phyloP scores from a whole-genome alignment of 2,329 filamentous ascomycete genomes.

The Cladophialophora immunda region DNA sequence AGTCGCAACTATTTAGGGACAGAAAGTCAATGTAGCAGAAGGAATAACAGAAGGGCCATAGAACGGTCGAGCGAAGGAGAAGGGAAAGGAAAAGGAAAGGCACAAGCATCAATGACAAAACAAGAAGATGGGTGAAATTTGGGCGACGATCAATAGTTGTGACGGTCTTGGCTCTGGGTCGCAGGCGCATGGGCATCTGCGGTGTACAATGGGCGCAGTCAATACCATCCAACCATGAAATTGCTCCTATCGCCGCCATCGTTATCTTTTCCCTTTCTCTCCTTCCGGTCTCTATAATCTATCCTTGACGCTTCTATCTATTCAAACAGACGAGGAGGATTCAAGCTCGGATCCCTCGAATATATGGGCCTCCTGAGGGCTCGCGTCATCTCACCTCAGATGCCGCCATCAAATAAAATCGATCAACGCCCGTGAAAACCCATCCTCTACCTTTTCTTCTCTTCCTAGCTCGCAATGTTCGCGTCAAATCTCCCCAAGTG shows the following conservation, averaged over 20 bases:
- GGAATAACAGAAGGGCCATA: not conserved
- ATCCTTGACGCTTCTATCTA: not conserved
- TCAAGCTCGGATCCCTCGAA: not conserved
- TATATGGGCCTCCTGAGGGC: not conserved
- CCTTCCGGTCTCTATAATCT: not conserved
- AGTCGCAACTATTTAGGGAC: not conserved
- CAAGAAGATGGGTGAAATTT: not conserved
- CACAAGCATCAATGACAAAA: not conserved
- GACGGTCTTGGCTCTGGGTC: not conserved
- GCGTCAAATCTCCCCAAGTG: not conserved
- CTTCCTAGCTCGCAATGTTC: not conserved
- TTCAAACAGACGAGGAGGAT: not conserved
- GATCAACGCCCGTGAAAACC: not conserved
- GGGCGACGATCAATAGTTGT: not conserved
- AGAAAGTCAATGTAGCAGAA: not conserved
- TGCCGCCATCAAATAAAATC: not conserved
- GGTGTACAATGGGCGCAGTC: too few species aligned
- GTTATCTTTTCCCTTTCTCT: not conserved
- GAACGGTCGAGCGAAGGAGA: not conserved
- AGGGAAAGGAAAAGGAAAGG: not conserved
- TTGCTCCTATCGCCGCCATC: not conserved
- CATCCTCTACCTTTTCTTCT: not conserved
- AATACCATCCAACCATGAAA: not conserved
- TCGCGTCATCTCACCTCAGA: conserved; percentile 3
- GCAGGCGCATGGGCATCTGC: too few species aligned